Evolutionary conservation across 169 alveolate species (phyloP).

Genomic region (Cryptosporidium meleagridis): DNA sequence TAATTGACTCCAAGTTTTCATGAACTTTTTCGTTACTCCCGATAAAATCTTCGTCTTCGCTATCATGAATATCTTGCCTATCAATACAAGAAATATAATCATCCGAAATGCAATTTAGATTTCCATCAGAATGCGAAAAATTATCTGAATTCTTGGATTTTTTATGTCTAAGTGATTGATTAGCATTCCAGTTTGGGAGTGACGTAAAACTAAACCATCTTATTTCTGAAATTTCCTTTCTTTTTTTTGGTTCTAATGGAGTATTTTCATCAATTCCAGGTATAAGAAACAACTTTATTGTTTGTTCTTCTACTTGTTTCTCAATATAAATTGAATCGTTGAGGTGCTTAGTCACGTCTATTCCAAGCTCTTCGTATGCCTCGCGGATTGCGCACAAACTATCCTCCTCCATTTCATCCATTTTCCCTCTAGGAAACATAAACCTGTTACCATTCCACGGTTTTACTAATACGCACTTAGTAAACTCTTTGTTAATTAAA

Average conservation of each 20-base stretch:
- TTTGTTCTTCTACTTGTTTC: slow-evolving; percentile 83
- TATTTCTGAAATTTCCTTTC: slow-evolving; percentile 87
- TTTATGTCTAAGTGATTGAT: slow-evolving; percentile 6
- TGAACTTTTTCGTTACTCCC: background rate
- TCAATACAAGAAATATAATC: slow-evolving; percentile 46
- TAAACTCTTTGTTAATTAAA: slow-evolving; percentile 83
- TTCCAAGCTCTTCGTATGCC: slow-evolving; percentile 93
- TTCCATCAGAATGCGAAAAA: background rate
- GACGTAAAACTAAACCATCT: slow-evolving; percentile 84
- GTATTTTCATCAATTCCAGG: slow-evolving; percentile 88
- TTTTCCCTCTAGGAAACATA: slow-evolving; percentile 95
- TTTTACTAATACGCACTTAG: slow-evolving; percentile 85
- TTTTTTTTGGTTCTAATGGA: slow-evolving; percentile 83
- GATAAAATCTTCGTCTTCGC: slow-evolving; percentile 25
- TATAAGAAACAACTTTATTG: slow-evolving; percentile 84
- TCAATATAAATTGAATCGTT: slow-evolving; percentile 84
- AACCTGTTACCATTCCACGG: slow-evolving; percentile 88
- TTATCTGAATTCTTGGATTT: slow-evolving; percentile 25
- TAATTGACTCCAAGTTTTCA: background rate
- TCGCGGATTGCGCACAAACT: slow-evolving; percentile 94
- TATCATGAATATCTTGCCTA: background rate
- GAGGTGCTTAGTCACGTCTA: slow-evolving; percentile 84
- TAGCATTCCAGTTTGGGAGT: slow-evolving; percentile 71
- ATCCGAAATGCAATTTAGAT: background rate
- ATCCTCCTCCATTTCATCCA: slow-evolving; percentile 92